Evolutionary conservation across 2,329 filamentous ascomycete genomes (phyloP).

Genomic region (Juglanconis sp.): DNA sequence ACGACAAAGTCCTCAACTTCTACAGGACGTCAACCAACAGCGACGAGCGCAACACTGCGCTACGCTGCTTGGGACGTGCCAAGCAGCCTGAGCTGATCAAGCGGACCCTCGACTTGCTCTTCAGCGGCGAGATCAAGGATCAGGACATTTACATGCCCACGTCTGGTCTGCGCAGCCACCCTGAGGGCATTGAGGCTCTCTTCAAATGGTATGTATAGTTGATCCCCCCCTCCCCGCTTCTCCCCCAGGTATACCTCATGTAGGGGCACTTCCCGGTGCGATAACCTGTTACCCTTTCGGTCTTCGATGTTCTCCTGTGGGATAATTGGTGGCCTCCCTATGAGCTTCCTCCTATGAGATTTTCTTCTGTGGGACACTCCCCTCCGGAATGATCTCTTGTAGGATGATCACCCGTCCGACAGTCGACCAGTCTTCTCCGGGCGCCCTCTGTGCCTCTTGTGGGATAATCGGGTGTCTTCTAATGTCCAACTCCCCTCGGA

Average conservation of each 20-base stretch:
- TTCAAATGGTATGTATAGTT: slow-evolving; percentile 60
- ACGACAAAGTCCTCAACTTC: slow-evolving; percentile 71
- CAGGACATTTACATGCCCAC: slow-evolving; percentile 93
- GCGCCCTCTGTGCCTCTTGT: too few species aligned
- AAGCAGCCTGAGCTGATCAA: slow-evolving; percentile 77
- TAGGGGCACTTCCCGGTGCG: background rate
- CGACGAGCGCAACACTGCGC: slow-evolving; percentile 88
- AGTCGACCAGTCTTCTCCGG: too few species aligned
- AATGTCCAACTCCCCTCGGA: too few species aligned
- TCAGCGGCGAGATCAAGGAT: slow-evolving; percentile 81
- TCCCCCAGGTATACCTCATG: background rate
- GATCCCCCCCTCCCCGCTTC: background rate
- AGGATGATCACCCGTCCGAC: too few species aligned
- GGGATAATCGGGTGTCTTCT: too few species aligned
- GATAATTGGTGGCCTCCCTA: too few species aligned
- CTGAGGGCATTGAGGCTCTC: slow-evolving; percentile 74
- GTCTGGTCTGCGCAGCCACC: slow-evolving; percentile 71
- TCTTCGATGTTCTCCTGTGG: too few species aligned
- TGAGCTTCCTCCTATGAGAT: too few species aligned
- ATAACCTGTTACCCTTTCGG: too few species aligned
- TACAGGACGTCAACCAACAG: slow-evolving; percentile 72
- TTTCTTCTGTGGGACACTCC: too few species aligned
- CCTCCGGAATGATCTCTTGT: too few species aligned
- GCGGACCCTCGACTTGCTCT: slow-evolving; percentile 71
- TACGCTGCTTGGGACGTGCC: slow-evolving; percentile 78